These are phyloP conservation scores for Phycomyces nitens DNA, from an alignment of 192 early-diverging fungal genomes.

Conservation along the genomic window DNA sequence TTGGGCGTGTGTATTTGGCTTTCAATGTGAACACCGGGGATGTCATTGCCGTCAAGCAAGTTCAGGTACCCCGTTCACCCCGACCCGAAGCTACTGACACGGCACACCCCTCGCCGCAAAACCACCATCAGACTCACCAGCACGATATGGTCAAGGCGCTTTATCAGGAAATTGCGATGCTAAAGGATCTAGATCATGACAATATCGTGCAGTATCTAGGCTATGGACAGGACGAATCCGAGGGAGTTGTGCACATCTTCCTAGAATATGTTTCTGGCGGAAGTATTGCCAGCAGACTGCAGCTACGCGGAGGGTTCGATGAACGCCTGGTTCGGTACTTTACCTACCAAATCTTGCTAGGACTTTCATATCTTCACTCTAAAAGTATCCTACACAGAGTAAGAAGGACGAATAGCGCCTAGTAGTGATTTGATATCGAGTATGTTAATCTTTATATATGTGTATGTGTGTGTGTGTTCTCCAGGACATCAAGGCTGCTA, in stretches of 20 bases:
- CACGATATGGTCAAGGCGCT: slow-evolving; percentile 58
- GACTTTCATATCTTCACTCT: slow-evolving; percentile 85
- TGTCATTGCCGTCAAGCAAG: slow-evolving; percentile 86
- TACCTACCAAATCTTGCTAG: slow-evolving; percentile 77
- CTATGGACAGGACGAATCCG: slow-evolving; percentile 39
- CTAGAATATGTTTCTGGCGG: slow-evolving; percentile 98
- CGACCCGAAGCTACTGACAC: slow-evolving; percentile 34
- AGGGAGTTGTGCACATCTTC: slow-evolving; percentile 85
- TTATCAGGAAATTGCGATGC: slow-evolving; percentile 71
- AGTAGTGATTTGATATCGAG: too few relatives aligned
- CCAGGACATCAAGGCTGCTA: slow-evolving; percentile 81
- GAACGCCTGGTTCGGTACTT: slow-evolving; percentile 72
- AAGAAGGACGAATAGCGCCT: too few relatives aligned
- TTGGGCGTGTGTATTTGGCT: slow-evolving; percentile 78
- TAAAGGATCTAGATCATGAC: slow-evolving; percentile 82
- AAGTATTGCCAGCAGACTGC: slow-evolving; percentile 75
- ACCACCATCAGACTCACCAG: slow-evolving; percentile 26
- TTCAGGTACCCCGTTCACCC: slow-evolving; percentile 56
- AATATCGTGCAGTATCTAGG: slow-evolving; percentile 96
- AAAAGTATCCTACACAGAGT: slow-evolving; percentile 72
- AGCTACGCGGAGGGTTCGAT: slow-evolving; percentile 69
- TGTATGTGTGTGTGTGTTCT: neutral
- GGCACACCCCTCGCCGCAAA: too few relatives aligned
- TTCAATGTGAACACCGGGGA: slow-evolving; percentile 75
- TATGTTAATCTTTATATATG: too few relatives aligned